Percentiles rank a stretch among this genome's conserved stretches.
Conservation (phyloP, 345 rosid species). For the Eucalyptus camaldulensis region DNA sequence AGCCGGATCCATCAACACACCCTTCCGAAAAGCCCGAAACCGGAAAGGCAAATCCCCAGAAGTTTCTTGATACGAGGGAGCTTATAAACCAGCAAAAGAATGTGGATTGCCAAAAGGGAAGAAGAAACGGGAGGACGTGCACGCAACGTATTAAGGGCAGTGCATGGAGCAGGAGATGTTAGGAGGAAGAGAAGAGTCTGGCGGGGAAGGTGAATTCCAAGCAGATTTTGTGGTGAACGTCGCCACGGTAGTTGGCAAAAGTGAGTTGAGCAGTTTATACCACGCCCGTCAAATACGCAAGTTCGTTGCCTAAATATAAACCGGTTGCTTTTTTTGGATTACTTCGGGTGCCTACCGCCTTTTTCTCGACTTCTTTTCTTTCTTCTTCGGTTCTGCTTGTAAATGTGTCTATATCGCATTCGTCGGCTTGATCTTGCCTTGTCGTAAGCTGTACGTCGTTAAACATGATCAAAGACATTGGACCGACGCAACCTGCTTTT, state of each 20-base stretch:
- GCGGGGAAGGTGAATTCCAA: neutral
- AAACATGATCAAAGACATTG: neutral
- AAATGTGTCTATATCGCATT: neutral
- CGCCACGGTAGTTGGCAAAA: neutral
- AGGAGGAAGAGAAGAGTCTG: slow-evolving; percentile 11
- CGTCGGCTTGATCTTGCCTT: neutral
- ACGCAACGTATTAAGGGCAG: slow-evolving; percentile 9
- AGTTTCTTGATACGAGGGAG: neutral
- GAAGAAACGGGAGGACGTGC: neutral
- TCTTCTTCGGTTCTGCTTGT: neutral
- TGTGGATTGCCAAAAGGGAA: neutral
- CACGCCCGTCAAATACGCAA: neutral
- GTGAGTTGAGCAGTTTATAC: neutral
- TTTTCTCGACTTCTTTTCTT: neutral
- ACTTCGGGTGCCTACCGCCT: neutral
- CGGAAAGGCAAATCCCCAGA: neutral
- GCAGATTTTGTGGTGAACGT: neutral
- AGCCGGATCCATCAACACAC: slow-evolving; percentile 36
- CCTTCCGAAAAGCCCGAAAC: neutral
- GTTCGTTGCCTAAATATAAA: neutral
- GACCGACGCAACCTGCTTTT: neutral
- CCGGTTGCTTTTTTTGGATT: neutral
- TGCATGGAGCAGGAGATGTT: slow-evolving; percentile 15
- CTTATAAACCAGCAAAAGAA: neutral
- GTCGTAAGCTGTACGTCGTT: neutral